These are phyloP conservation scores for Aquilaria yunnanensis DNA, from an alignment of 345 rosid species.

Conservation along the genomic window DNA sequence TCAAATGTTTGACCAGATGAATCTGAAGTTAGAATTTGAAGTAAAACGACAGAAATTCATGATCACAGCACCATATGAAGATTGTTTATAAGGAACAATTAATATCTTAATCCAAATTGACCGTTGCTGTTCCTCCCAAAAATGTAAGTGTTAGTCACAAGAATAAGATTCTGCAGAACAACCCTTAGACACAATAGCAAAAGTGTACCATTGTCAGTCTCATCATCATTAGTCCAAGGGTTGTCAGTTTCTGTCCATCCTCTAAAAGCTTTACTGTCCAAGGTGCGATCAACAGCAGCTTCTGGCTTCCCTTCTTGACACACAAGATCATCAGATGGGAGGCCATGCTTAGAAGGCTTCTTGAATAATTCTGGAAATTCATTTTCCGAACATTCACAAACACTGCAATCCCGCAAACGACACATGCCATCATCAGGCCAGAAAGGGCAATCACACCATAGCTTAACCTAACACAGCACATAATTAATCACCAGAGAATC, in stretches of 20 bases:
- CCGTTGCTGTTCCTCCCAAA: too few species aligned
- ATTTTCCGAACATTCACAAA: constrained; percentile 90
- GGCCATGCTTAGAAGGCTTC: constrained; percentile 41
- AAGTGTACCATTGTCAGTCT: constrained; percentile 71
- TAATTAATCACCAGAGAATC: constrained; percentile 8
- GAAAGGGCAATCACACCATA: constrained; percentile 98
- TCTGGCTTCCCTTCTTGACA: constrained; percentile 97
- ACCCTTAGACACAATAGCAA: constrained; percentile 10
- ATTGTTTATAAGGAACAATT: background rate
- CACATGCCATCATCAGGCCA: constrained; percentile 99
- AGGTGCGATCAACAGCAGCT: constrained; percentile 81
- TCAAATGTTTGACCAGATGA: too few species aligned
- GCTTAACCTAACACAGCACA: constrained; percentile 49
- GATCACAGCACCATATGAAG: too few species aligned
- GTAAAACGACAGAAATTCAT: too few species aligned
- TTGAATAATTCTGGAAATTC: constrained; percentile 84
- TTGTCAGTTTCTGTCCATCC: constrained; percentile 92
- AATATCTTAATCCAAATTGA: background rate
- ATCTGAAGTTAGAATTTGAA: too few species aligned
- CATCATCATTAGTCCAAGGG: constrained; percentile 97
- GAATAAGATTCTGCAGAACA: constrained; percentile 1
- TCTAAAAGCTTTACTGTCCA: constrained; percentile 66
- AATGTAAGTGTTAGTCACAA: background rate
- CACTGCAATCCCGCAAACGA: constrained; percentile 88
- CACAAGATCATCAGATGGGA: constrained; percentile 49